These are phyloP conservation scores for Ajuga chamaepitys DNA, from an alignment of 257 asterid genomes.

Conservation along the genomic window DNA sequence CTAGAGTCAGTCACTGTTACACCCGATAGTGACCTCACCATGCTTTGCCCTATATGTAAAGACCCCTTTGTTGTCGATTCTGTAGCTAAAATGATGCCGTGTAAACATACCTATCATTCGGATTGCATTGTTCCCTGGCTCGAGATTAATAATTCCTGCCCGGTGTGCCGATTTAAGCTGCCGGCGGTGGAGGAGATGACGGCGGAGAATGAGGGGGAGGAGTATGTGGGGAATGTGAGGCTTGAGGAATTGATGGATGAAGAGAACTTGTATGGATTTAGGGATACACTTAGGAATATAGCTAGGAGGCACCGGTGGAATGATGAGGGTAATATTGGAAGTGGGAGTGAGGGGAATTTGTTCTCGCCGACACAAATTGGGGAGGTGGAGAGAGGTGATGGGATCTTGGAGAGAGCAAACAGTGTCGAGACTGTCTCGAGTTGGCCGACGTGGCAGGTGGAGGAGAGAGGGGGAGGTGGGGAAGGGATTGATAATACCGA, in stretches of 20 bases:
- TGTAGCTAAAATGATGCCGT: conserved; percentile 60
- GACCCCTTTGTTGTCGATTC: conserved; percentile 47
- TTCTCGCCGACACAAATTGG: conserved; percentile 64
- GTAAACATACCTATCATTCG: conserved; percentile 58
- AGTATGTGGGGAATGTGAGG: conserved; percentile 31
- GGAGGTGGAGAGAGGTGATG: conserved; percentile 57
- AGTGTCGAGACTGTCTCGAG: conserved; percentile 73
- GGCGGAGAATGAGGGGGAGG: conserved; percentile 26
- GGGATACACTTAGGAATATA: conserved; percentile 46
- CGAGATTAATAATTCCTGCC: conserved; percentile 77
- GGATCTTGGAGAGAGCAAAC: conserved; percentile 50
- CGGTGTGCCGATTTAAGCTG: conserved; percentile 68
- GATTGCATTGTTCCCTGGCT: conserved; percentile 90
- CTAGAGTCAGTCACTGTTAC: conserved; percentile 38
- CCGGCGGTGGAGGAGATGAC: conserved; percentile 37
- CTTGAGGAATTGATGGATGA: conserved; percentile 61
- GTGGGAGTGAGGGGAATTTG: conserved; percentile 44
- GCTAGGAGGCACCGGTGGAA: conserved; percentile 45
- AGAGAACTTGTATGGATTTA: conserved; percentile 47
- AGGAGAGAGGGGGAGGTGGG: conserved; percentile 46
- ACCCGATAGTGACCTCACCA: conserved; percentile 44
- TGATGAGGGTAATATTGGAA: conserved; percentile 28
- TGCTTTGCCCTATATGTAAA: conserved; percentile 73
- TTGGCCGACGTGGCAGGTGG: conserved; percentile 58
- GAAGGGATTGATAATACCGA: conserved; percentile 40